A percentile compares a stretch with the other conserved stretches of the same genome.
phyloP scores from a whole-genome alignment of 495 filamentous ascomycete genomes.

The Hyphodiscus hymeniophilus region DNA sequence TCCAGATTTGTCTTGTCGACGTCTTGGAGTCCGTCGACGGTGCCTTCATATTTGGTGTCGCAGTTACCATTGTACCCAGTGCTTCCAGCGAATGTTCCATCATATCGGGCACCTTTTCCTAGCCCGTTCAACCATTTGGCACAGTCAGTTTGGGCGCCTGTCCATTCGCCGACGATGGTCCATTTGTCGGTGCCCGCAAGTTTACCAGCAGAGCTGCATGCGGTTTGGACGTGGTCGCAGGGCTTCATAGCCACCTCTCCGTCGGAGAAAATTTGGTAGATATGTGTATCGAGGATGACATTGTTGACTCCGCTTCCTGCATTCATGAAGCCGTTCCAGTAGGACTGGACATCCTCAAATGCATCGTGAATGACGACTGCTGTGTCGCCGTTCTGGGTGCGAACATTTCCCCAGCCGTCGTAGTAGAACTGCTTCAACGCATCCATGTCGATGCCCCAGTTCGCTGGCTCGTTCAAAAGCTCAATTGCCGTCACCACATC shows the following conservation, averaged over 20 bases:
- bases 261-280: slow-evolving; percentile 61
- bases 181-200: slow-evolving; percentile 57
- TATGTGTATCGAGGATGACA: slow-evolving; percentile 61
- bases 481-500: slow-evolving; percentile 65
- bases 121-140: slow-evolving; percentile 64
- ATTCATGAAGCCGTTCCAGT: slow-evolving; percentile 69
- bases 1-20: slow-evolving; percentile 50
- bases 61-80: slow-evolving; percentile 49
- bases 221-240: slow-evolving; percentile 40
- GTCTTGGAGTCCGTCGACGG: slow-evolving; percentile 39
- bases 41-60: slow-evolving; percentile 46
- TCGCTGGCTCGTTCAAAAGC: slow-evolving; percentile 64
- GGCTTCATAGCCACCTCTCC: slow-evolving; percentile 42
- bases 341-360: slow-evolving; percentile 49
- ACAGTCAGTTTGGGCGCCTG: slow-evolving; percentile 66
- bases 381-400: slow-evolving; percentile 39
- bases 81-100: slow-evolving; percentile 47
- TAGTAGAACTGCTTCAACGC: slow-evolving; percentile 55
- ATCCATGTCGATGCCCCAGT: slow-evolving; percentile 38
- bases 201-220: slow-evolving; percentile 40
- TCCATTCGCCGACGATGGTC: slow-evolving; percentile 64
- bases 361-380: slow-evolving; percentile 61
- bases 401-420: slow-evolving; percentile 49
- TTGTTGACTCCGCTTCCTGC: slow-evolving; percentile 41
- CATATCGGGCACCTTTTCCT: slow-evolving; percentile 60